phyloP scores from a whole-genome alignment of 2,329 filamentous ascomycete species.

The Zarea fungicola region DNA sequence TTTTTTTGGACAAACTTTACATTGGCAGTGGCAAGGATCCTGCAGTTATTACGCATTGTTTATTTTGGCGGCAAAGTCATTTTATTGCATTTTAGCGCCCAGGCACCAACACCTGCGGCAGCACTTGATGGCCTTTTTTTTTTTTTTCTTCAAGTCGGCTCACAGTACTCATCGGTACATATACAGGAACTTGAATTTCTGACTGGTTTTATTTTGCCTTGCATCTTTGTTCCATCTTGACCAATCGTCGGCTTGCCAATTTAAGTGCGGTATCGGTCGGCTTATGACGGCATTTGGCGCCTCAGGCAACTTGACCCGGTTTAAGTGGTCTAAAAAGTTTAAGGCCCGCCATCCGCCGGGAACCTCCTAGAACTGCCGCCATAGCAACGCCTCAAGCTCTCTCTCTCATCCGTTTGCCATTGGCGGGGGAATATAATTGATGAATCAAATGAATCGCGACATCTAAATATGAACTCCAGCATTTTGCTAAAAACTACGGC shows the following conservation, averaged over 20 bases:
- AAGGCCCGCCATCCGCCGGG: conserved; percentile 3
- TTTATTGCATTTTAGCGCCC: conserved; percentile 4
- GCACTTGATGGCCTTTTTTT: not conserved
- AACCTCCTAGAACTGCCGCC: conserved; percentile 7
- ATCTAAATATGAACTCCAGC: conserved; percentile 41
- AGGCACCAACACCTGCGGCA: not conserved
- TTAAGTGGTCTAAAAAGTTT: conserved; percentile 18
- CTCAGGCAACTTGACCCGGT: conserved; percentile 19
- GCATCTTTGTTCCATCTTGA: not conserved
- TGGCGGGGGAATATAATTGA: not conserved
- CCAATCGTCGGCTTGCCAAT: conserved; percentile 2
- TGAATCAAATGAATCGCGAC: conserved; percentile 24
- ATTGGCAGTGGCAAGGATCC: too few species aligned
- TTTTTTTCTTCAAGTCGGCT: not conserved
- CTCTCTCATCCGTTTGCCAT: not conserved
- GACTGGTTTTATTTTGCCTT: not conserved
- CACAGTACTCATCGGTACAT: not conserved
- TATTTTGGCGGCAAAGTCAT: not conserved
- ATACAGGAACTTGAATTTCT: not conserved
- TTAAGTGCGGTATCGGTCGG: conserved; percentile 14
- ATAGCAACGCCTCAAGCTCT: not conserved
- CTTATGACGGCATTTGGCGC: conserved; percentile 23
- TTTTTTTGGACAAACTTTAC: not conserved
- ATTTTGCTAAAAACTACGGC: conserved; percentile 41
- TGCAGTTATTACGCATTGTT: not conserved